These are phyloP conservation scores for Tolypocladium paradoxum DNA, from an alignment of 2,329 filamentous ascomycete species.

Conservation along the genomic window DNA sequence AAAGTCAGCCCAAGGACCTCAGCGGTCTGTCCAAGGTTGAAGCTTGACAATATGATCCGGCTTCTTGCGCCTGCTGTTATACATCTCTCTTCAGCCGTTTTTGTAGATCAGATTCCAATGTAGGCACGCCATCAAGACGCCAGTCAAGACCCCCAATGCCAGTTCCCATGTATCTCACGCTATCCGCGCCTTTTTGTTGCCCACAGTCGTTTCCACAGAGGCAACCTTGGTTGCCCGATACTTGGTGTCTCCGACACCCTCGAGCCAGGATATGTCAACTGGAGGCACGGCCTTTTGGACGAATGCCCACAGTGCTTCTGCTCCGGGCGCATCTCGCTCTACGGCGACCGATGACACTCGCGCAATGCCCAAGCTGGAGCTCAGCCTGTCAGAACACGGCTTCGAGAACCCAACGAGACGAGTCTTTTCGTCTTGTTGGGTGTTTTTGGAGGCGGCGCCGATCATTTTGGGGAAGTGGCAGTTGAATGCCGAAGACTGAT, in stretches of 20 bases:
- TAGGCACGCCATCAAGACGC: not conserved
- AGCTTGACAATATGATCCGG: not conserved
- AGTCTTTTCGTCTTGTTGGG: conserved; percentile 28
- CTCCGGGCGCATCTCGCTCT: conserved; percentile 42
- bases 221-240: conserved; percentile 24
- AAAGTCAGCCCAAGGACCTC: not conserved
- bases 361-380: conserved; percentile 46
- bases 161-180: not conserved
- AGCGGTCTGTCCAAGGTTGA: not conserved
- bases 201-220: conserved; percentile 23
- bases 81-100: not conserved
- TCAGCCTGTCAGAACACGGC: conserved; percentile 46
- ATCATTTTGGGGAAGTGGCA: conserved; percentile 49
- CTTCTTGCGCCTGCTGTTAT: no score
- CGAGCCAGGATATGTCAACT: conserved; percentile 44
- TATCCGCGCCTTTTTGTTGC: conserved; percentile 13
- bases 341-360: conserved; percentile 56
- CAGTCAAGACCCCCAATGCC: no score
- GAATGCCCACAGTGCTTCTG: conserved; percentile 45
- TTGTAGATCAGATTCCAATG: not conserved
- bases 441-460: conserved; percentile 34
- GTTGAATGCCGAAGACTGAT: conserved; percentile 46
- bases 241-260: conserved; percentile 8
- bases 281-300: conserved; percentile 39
- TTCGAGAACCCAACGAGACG: conserved; percentile 54